Percentiles rank a stretch among this genome's conserved stretches.
Evolutionary conservation across 176 grass and related monocot species (phyloP).

Genomic region (Cocos nucifera): DNA sequence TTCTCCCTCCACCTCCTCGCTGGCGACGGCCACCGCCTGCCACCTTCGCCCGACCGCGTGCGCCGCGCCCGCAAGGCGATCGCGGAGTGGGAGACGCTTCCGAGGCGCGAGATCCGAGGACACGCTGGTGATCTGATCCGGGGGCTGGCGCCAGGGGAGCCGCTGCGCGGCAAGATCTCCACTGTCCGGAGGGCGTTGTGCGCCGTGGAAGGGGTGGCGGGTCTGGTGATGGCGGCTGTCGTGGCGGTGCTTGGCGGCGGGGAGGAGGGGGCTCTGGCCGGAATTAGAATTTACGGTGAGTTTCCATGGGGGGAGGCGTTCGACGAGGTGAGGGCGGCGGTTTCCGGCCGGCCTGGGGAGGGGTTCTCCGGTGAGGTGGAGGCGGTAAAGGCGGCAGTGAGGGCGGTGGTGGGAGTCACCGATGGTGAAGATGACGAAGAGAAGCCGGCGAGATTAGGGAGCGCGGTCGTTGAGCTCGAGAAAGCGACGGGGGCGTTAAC

Average conservation of each 20-base stretch:
- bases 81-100: slow-evolving; percentile 6
- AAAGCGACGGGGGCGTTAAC: slow-evolving; percentile 17
- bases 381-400: slow-evolving; percentile 16
- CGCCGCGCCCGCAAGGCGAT: slow-evolving; percentile 15
- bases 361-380: slow-evolving; percentile 4
- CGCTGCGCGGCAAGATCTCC: not conserved
- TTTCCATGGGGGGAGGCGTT: slow-evolving; percentile 11
- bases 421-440: slow-evolving; percentile 1
- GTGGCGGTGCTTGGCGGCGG: slow-evolving; percentile 1
- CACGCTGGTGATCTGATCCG: not conserved
- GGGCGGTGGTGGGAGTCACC: slow-evolving; percentile 14
- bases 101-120: not conserved
- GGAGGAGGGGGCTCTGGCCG: not conserved
- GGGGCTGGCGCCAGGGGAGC: not conserved
- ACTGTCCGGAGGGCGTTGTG: slow-evolving; percentile 2
- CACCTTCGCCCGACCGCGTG: too few relatives aligned
- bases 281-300: not conserved
- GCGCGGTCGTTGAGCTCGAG: slow-evolving; percentile 6
- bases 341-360: not conserved
- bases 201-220: not conserved
- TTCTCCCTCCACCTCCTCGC: slow-evolving; percentile 17
- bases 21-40: not conserved
- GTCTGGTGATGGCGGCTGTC: not conserved
- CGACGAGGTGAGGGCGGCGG: not conserved
- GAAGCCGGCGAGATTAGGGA: not conserved